Percentiles rank a stretch among this genome's conserved stretches.
phyloP scores from a whole-genome alignment of 768 basidiomycete genomes.

The Tricholoma matsutake region DNA sequence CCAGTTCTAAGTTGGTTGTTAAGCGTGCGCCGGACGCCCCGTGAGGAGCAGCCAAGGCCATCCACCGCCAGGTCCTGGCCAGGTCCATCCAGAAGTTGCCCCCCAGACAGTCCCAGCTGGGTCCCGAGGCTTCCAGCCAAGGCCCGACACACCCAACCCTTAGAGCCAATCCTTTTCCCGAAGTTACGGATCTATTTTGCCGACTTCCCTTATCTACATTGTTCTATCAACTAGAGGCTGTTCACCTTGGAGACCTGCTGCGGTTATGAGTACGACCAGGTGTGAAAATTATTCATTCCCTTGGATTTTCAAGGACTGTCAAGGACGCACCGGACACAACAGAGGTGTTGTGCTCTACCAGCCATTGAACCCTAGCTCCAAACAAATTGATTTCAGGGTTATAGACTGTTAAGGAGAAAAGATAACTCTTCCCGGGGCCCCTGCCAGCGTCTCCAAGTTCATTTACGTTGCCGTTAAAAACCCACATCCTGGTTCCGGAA shows the following conservation, averaged over 20 bases:
- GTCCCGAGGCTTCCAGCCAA: no score
- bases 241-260: slow-evolving; percentile 82
- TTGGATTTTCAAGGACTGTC: slow-evolving; percentile 74
- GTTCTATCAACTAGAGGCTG: slow-evolving; percentile 79
- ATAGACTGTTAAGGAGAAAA: slow-evolving; percentile 74
- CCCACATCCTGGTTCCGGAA: slow-evolving; percentile 76
- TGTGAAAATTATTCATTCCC: slow-evolving; percentile 68
- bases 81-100: no score
- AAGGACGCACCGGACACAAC: slow-evolving; percentile 69
- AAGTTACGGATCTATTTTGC: slow-evolving; percentile 77
- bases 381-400: slow-evolving; percentile 73
- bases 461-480: slow-evolving; percentile 69
- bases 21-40: no score
- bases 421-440: slow-evolving; percentile 77
- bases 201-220: slow-evolving; percentile 80
- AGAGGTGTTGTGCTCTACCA: slow-evolving; percentile 70
- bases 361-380: slow-evolving; percentile 71
- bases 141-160: slow-evolving; percentile 36
- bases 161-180: slow-evolving; percentile 75
- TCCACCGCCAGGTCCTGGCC: no score
- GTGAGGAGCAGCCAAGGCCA: no score
- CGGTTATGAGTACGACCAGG: slow-evolving; percentile 76
- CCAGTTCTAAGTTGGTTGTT: no score
- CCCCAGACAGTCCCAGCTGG: no score
- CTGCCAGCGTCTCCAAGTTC: slow-evolving; percentile 59